Percentiles rank a stretch among this genome's conserved stretches.
These are phyloP conservation scores for Oryza punctata DNA, from an alignment of 176 grass and related monocot species.

Conservation along the genomic window DNA sequence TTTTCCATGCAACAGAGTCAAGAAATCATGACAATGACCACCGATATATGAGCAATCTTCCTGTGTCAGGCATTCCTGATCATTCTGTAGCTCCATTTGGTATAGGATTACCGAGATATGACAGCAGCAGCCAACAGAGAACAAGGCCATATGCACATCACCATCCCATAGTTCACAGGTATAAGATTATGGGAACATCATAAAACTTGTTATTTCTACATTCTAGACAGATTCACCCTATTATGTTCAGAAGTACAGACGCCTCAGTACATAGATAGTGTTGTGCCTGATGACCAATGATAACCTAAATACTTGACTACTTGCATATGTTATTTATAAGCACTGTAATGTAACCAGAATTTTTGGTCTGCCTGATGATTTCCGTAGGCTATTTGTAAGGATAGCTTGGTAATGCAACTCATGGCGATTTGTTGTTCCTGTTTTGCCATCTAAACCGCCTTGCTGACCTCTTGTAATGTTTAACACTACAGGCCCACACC, in stretches of 20 bases:
- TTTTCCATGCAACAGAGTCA: slow-evolving; percentile 59
- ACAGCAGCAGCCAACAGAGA: slow-evolving; percentile 62
- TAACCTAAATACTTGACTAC: slow-evolving; percentile 16
- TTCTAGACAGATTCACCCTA: neutral
- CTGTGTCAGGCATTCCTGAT: slow-evolving; percentile 64
- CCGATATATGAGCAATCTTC: slow-evolving; percentile 59
- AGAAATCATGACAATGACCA: slow-evolving; percentile 73
- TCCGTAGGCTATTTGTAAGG: slow-evolving; percentile 16
- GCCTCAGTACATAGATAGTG: neutral
- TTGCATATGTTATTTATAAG: neutral
- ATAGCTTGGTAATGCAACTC: neutral
- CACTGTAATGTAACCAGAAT: slow-evolving; percentile 6
- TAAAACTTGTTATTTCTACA: neutral
- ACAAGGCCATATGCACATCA: slow-evolving; percentile 73
- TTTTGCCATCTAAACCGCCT: slow-evolving; percentile 14
- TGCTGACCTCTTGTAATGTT: slow-evolving; percentile 5
- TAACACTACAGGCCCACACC: slow-evolving; percentile 56
- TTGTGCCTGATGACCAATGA: neutral
- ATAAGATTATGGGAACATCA: slow-evolving; percentile 1
- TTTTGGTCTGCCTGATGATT: slow-evolving; percentile 25
- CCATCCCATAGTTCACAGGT: slow-evolving; percentile 70
- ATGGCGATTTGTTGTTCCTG: neutral
- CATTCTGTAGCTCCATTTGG: slow-evolving; percentile 65
- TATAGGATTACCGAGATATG: slow-evolving; percentile 62
- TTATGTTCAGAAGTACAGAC: slow-evolving; percentile 19